These are phyloP conservation scores for Zygoascus hellenicus DNA, from an alignment of 1,139 yeast species.

Conservation along the genomic window DNA sequence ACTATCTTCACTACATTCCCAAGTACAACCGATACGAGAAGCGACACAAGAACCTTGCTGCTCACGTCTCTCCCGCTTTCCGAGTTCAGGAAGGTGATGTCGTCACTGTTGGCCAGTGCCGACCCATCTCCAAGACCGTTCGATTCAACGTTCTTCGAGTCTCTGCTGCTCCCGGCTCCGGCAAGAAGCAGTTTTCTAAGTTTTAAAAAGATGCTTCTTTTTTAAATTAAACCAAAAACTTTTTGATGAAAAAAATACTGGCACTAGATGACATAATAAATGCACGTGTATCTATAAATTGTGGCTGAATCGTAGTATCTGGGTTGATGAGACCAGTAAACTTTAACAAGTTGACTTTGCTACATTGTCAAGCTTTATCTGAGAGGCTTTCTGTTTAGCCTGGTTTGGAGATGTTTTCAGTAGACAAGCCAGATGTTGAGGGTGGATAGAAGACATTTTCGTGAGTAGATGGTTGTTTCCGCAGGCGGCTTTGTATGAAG, in stretches of 20 bases:
- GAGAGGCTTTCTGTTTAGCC: too few species aligned
- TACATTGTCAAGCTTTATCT: too few species aligned
- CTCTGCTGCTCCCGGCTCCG: constrained; percentile 79
- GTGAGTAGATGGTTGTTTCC: too few species aligned
- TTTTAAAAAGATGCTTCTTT: constrained; percentile 50
- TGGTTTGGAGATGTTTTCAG: too few species aligned
- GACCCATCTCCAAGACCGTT: constrained; percentile 99
- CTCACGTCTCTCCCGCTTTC: constrained; percentile 99
- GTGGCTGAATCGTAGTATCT: too few species aligned
- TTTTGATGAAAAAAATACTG: constrained; percentile 5
- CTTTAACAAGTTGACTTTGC: too few species aligned
- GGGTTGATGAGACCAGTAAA: too few species aligned
- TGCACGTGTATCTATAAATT: not conserved
- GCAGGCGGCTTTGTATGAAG: too few species aligned
- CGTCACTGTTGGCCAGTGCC: constrained; percentile 99
- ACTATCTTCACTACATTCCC: constrained; percentile 99
- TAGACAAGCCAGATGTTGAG: too few species aligned
- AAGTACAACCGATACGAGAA: constrained; percentile 99
- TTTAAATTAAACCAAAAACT: not conserved
- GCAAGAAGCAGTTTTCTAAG: constrained; percentile 89
- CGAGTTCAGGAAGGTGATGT: constrained; percentile 99
- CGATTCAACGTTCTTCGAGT: constrained; percentile 99
- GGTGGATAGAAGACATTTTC: too few species aligned
- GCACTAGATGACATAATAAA: constrained; percentile 5
- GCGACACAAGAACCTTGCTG: constrained; percentile 99